Base-by-base conservation (phyloP, 2,329 filamentous ascomycete genomes). In the Aspergillus awamori region DNA sequence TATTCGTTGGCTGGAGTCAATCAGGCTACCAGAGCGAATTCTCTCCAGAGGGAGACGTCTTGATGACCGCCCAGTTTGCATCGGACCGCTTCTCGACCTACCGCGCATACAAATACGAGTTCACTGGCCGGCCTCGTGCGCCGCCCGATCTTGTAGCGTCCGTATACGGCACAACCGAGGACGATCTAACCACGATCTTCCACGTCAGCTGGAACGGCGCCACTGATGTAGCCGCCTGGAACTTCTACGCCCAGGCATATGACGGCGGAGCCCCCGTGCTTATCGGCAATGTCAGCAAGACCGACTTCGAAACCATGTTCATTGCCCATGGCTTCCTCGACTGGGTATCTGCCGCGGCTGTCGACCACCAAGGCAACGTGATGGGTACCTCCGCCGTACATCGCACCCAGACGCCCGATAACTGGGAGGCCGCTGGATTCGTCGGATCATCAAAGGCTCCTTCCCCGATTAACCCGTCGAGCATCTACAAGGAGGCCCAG, bases 161-260 rank as follows among this genome's bases (percentile, higher is more conserved):
- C 2, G 72, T 70, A 1, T 69, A 66, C 22, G 74, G 74, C 4
- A 70, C 70, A 3, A 58, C 65, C 10, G 61, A 62, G 15, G 62
- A 67, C 0, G 69, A 72, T 10, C 57, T 72, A 39, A 66, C 68
- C 5, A 77, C 72, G 0, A 69, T 70, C 3, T 59, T 73, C 54
- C 69, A 76, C 63, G 71, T 78, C 38, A 73, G 71, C 61, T 73
- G 71, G 71, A 73, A 79, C 45, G 77, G 77, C 1, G 77, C 77
- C 8, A 79, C 76, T 0, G 75, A 79, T 24, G 67, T 79, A 5
- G 66, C 60, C 2, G 48, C 13, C 5, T 79, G 76, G 74, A 67
- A 69, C 1, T 74, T 78, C 59, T 73, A 73, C 45, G 74, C 70
- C 15, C 67, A 72, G 45, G 66, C 65, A 10, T 65, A 64, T 11